Percentiles rank a stretch among this genome's conserved stretches.
These are phyloP conservation scores for Trichosanthes truncata DNA, from an alignment of 306 rosid species.

Conservation along the genomic window DNA sequence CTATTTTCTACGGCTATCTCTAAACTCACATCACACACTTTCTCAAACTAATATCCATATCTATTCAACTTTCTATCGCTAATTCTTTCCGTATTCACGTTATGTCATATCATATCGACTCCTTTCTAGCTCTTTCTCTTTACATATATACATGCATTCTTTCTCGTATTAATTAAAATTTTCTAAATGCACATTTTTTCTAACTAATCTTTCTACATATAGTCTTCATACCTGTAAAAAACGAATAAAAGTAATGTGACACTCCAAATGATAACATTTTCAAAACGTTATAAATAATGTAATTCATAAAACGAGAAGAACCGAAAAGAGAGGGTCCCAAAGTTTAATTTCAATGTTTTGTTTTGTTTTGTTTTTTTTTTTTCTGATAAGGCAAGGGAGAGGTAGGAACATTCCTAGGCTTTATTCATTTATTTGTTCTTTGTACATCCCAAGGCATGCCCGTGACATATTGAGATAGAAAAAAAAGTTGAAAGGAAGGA, in stretches of 20 bases:
- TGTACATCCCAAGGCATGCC: conserved; percentile 44
- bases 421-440: conserved; percentile 23
- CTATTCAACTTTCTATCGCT: background rate
- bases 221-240: background rate
- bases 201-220: background rate
- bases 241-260: background rate
- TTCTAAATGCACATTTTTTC: too few species aligned
- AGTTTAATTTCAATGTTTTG: too few species aligned
- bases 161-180: too few species aligned
- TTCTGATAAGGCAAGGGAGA: background rate
- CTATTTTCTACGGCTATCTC: background rate
- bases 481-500: background rate
- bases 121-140: too few species aligned
- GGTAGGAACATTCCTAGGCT: conserved; percentile 54
- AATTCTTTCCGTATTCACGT: background rate
- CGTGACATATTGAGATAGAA: conserved; percentile 33
- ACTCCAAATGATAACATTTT: background rate
- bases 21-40: too few species aligned
- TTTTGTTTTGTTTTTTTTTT: background rate
- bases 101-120: background rate
- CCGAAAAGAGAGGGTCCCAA: background rate
- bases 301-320: background rate
- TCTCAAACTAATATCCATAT: background rate
- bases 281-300: background rate
- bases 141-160: background rate